Percentiles rank a stretch among this genome's conserved stretches.
Evolutionary conservation across 2,329 filamentous ascomycete species (phyloP).

Genomic region (Simplicillium sp.): DNA sequence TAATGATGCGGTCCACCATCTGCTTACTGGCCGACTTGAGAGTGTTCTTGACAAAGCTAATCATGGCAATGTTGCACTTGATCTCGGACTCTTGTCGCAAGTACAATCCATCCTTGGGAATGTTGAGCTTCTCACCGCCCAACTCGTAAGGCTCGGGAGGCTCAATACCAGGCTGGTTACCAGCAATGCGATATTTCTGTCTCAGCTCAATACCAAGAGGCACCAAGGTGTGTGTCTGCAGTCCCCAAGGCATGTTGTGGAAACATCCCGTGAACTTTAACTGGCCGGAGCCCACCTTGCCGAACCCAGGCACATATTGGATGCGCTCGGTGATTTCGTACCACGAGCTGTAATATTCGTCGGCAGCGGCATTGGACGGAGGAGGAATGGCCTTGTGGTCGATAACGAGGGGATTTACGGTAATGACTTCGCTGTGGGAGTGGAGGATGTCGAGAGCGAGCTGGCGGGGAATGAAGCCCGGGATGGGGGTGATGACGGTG

Average conservation of each 20-base stretch:
- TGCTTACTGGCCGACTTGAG: constrained; percentile 55
- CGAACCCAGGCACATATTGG: constrained; percentile 57
- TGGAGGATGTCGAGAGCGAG: constrained; percentile 65
- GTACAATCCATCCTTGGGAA: constrained; percentile 56
- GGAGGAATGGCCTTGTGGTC: constrained; percentile 54
- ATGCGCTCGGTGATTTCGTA: constrained; percentile 64
- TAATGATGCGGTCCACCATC: constrained; percentile 59
- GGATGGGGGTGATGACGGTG: constrained; percentile 62
- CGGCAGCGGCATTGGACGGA: constrained; percentile 56
- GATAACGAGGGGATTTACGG: constrained; percentile 59
- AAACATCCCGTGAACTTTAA: constrained; percentile 65
- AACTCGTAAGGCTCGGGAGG: constrained; percentile 52
- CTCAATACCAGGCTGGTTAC: constrained; percentile 59
- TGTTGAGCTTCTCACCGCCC: constrained; percentile 47
- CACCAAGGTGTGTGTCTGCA: constrained; percentile 64
- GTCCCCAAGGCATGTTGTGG: constrained; percentile 61
- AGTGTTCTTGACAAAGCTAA: constrained; percentile 57
- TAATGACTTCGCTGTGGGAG: constrained; percentile 61
- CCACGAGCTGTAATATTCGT: constrained; percentile 67
- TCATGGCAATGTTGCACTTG: constrained; percentile 56
- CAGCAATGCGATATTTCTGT: constrained; percentile 58
- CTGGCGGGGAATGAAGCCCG: constrained; percentile 60
- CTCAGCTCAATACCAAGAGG: constrained; percentile 58
- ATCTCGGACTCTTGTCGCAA: constrained; percentile 63
- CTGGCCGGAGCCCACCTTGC: constrained; percentile 53